These are phyloP conservation scores for Mallotus japonicus DNA, from an alignment of 441 rosid species.

Conservation along the genomic window DNA sequence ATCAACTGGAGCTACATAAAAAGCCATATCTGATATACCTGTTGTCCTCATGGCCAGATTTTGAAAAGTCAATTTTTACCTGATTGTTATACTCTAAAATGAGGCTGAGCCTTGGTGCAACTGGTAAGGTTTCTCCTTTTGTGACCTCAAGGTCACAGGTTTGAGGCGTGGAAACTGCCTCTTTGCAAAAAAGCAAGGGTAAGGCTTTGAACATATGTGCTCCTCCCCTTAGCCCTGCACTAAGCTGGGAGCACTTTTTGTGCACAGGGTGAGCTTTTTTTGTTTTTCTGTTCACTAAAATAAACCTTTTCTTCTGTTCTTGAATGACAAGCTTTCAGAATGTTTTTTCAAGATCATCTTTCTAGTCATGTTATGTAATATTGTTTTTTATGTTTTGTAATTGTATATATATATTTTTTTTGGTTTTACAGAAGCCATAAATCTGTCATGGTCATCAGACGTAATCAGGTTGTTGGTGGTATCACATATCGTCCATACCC, in stretches of 20 bases:
- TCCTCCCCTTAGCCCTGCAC: too few relatives aligned
- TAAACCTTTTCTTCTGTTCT: conserved; percentile 2
- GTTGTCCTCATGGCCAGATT: neutral
- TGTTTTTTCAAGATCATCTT: neutral
- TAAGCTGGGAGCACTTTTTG: too few relatives aligned
- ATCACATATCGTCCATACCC: conserved; percentile 96
- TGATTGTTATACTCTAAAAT: too few relatives aligned
- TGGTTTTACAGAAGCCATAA: conserved; percentile 74
- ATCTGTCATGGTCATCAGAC: conserved; percentile 94
- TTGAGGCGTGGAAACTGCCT: too few relatives aligned
- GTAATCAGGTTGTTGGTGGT: conserved; percentile 89
- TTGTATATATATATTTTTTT: conserved; percentile 17
- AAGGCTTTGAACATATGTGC: too few relatives aligned
- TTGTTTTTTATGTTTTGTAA: neutral
- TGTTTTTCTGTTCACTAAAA: neutral
- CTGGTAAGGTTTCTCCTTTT: too few relatives aligned
- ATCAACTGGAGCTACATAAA: neutral
- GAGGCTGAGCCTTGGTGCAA: too few relatives aligned
- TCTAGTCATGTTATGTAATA: conserved; percentile 3
- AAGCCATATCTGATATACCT: neutral
- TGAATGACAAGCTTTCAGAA: neutral
- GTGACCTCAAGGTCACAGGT: too few relatives aligned
- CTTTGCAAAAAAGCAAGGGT: too few relatives aligned
- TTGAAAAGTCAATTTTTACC: neutral
- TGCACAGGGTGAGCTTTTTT: too few relatives aligned